Evolutionary conservation across 1,284 basidiomycete genomes (phyloP).

Genomic region (Papiliotrema terrestris): DNA sequence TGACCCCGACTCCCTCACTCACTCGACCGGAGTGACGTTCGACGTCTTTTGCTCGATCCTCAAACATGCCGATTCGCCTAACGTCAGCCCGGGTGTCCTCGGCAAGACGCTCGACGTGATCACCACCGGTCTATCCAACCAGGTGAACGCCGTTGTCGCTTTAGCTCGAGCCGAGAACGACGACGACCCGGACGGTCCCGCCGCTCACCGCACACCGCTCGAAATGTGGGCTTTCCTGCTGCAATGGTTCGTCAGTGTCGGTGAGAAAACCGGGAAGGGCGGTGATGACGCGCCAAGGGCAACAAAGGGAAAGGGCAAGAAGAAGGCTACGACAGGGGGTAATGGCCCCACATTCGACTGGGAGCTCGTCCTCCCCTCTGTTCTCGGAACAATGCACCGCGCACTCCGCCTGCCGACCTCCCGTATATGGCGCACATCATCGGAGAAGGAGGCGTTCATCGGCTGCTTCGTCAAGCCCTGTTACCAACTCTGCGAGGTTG

Average conservation of each 20-base stretch:
- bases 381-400: constrained; percentile 66
- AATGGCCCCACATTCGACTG: constrained; percentile 62
- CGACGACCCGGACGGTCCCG: constrained; percentile 64
- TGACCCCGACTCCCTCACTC: constrained; percentile 64
- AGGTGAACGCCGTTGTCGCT: constrained; percentile 33
- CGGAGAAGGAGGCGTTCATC: constrained; percentile 78
- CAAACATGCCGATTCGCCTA: constrained; percentile 44
- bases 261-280: constrained; percentile 65
- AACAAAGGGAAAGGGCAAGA: constrained; percentile 52
- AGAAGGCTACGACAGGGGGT: constrained; percentile 43
- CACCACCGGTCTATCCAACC: constrained; percentile 29
- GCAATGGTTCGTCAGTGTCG: constrained; percentile 74
- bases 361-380: constrained; percentile 68
- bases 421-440: constrained; percentile 80
- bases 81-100: constrained; percentile 31
- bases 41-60: constrained; percentile 75
- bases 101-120: constrained; percentile 41
- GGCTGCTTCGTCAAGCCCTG: constrained; percentile 79
- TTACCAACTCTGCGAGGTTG: constrained; percentile 80
- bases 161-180: constrained; percentile 17
- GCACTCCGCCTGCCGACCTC: constrained; percentile 70
- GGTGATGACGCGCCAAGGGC: constrained; percentile 14
- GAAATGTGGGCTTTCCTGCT: constrained; percentile 87
- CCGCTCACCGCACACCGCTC: constrained; percentile 66
- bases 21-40: constrained; percentile 59